Conservation (phyloP, 2,329 filamentous ascomycete genomes). For the Diaporthe capsici region DNA sequence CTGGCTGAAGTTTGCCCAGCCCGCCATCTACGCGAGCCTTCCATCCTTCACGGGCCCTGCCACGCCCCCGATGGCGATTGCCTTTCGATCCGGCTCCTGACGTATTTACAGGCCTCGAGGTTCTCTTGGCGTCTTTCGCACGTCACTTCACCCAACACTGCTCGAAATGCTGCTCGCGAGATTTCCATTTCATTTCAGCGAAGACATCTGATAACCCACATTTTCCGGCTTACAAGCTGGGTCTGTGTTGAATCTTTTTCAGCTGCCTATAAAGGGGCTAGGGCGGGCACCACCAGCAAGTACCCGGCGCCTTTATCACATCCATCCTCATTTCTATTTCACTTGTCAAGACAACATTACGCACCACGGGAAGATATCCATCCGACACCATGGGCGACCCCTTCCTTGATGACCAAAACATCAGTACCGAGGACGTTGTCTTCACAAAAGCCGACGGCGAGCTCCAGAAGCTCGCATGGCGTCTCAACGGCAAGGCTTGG, state of each 20-base stretch:
- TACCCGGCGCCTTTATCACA: not conserved
- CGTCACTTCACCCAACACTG: conserved; percentile 5
- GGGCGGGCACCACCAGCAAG: conserved; percentile 9
- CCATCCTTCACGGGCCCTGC: not conserved
- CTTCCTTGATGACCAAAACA: conserved; percentile 42
- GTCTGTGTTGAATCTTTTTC: conserved; percentile 30
- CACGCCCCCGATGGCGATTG: conserved; percentile 11
- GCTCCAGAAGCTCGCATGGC: conserved; percentile 49
- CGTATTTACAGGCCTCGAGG: not conserved
- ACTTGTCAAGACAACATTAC: not conserved
- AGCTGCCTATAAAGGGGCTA: conserved; percentile 34
- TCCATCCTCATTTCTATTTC: not conserved
- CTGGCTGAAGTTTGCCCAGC: conserved; percentile 22
- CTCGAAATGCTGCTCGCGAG: conserved; percentile 28
- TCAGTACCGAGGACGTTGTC: conserved; percentile 45
- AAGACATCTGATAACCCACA: conserved; percentile 44
- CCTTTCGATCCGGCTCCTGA: conserved; percentile 13
- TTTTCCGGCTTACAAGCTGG: conserved; percentile 38
- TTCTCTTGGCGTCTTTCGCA: not conserved
- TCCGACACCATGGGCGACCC: conserved; percentile 30
- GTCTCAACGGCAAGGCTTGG: conserved; percentile 50
- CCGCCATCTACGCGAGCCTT: not conserved
- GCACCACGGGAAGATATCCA: not conserved
- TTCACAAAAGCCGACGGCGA: conserved; percentile 49
- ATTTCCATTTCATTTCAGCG: conserved; percentile 42